A percentile compares a stretch with the other conserved stretches of the same genome.
phyloP scores from a whole-genome alignment of 768 basidiomycete genomes.

The Boletus insuetus region DNA sequence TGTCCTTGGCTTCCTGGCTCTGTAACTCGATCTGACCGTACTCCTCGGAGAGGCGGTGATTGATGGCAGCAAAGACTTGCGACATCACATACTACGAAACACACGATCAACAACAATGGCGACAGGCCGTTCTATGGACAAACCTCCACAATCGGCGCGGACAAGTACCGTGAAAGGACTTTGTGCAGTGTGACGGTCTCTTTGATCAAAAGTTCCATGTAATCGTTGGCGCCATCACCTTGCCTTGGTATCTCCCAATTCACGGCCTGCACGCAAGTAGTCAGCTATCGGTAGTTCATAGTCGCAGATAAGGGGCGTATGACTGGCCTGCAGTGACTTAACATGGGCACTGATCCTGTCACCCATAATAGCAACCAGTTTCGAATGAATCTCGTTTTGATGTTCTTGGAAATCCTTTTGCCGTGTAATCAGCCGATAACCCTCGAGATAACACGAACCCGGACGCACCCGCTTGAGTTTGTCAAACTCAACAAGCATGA shows the following conservation, averaged over 20 bases:
- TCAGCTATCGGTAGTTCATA: constrained; percentile 3
- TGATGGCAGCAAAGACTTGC: constrained; percentile 92
- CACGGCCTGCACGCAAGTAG: constrained; percentile 49
- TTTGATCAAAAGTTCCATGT: constrained; percentile 91
- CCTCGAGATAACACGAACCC: constrained; percentile 2
- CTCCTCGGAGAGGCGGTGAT: constrained; percentile 85
- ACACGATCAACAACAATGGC: constrained; percentile 8
- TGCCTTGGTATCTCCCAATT: constrained; percentile 71
- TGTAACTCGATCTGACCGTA: constrained; percentile 81
- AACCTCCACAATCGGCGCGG: constrained; percentile 79
- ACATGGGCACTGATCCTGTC: constrained; percentile 88
- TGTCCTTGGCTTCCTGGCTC: constrained; percentile 78
- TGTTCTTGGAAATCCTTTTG: constrained; percentile 95
- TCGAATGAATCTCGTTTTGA: constrained; percentile 97
- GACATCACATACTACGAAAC: constrained; percentile 80
- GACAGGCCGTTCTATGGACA: constrained; percentile 11
- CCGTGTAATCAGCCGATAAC: constrained; percentile 1
- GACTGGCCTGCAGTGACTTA: constrained; percentile 69
- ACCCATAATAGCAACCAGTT: constrained; percentile 97
- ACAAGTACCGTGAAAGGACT: constrained; percentile 88
- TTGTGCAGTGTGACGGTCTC: constrained; percentile 96
- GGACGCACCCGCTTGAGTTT: constrained; percentile 89
- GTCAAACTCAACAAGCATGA: constrained; percentile 97
- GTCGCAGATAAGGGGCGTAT: constrained; percentile 4
- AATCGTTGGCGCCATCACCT: constrained; percentile 70